phyloP scores from a whole-genome alignment of 441 rosid genomes.

The Brassica balearica region DNA sequence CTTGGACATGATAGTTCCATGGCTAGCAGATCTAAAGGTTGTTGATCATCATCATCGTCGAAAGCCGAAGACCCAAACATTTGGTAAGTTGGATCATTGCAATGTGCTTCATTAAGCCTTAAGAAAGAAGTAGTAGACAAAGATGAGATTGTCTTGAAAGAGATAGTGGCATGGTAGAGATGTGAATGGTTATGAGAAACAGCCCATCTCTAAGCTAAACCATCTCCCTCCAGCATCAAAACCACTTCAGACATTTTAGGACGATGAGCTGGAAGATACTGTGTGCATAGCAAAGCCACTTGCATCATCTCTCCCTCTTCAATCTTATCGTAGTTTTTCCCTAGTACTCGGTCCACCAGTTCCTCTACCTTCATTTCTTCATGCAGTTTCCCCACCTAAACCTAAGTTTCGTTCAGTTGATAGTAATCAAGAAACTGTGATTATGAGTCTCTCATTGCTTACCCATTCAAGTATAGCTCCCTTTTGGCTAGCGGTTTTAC shows the following conservation, averaged over 20 bases:
- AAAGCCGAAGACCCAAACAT: slow-evolving; percentile 59
- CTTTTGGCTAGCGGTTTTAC: slow-evolving; percentile 77
- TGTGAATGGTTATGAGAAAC: slow-evolving; percentile 65
- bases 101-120: slow-evolving; percentile 47
- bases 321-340: slow-evolving; percentile 68
- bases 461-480: slow-evolving; percentile 99
- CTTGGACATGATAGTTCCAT: slow-evolving; percentile 97
- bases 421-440: slow-evolving; percentile 10
- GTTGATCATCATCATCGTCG: slow-evolving; percentile 71
- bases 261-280: slow-evolving; percentile 79
- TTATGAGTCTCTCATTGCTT: slow-evolving; percentile 35
- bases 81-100: slow-evolving; percentile 61
- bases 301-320: slow-evolving; percentile 89
- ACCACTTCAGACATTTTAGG: slow-evolving; percentile 93
- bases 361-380: slow-evolving; percentile 81
- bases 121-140: slow-evolving; percentile 39
- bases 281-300: slow-evolving; percentile 89
- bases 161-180: slow-evolving; percentile 49
- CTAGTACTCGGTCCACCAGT: slow-evolving; percentile 76
- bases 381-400: slow-evolving; percentile 71
- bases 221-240: slow-evolving; percentile 93
- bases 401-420: slow-evolving; percentile 18
- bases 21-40: slow-evolving; percentile 76
- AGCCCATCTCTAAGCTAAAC: slow-evolving; percentile 97
- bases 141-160: slow-evolving; percentile 44